Percentiles rank a stretch among this genome's conserved stretches.
Conservation (phyloP, 352 stramenopile genomes). For the Phytophthora tubulina region DNA sequence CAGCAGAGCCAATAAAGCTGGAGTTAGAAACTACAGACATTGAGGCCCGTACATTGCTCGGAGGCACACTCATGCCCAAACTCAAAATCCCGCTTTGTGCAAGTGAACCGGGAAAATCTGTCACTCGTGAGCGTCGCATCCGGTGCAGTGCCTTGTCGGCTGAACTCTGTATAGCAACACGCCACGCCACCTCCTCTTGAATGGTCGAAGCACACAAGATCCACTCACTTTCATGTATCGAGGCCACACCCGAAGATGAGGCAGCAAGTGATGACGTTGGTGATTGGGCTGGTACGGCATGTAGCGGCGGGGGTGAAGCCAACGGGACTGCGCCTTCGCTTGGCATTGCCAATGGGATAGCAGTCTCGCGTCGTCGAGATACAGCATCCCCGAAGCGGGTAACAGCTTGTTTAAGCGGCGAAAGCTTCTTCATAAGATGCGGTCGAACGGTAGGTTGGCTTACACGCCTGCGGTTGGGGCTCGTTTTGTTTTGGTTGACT, state of each 20-base stretch:
- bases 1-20: slow-evolving; percentile 12
- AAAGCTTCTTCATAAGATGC: slow-evolving; percentile 60
- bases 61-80: slow-evolving; percentile 39
- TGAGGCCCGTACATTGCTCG: slow-evolving; percentile 33
- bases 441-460: slow-evolving; percentile 33
- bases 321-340: slow-evolving; percentile 6
- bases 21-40: slow-evolving; percentile 37
- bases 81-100: slow-evolving; percentile 54
- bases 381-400: slow-evolving; percentile 61
- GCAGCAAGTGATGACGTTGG: slow-evolving; percentile 28
- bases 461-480: slow-evolving; percentile 24
- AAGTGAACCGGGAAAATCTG: slow-evolving; percentile 60
- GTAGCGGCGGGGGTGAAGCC: slow-evolving; percentile 21
- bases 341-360: slow-evolving; percentile 2
- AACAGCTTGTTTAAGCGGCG: slow-evolving; percentile 69
- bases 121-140: slow-evolving; percentile 67
- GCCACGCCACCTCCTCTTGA: slow-evolving; percentile 75
- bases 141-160: slow-evolving; percentile 75
- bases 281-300: slow-evolving; percentile 19
- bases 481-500: slow-evolving; percentile 31
- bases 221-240: slow-evolving; percentile 60
- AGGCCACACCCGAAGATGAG: slow-evolving; percentile 22
- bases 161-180: slow-evolving; percentile 69
- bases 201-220: slow-evolving; percentile 73
- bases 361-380: slow-evolving; percentile 42